Conservation (phyloP, 495 filamentous ascomycete genomes). For the Aspergillus cavernicola region DNA sequence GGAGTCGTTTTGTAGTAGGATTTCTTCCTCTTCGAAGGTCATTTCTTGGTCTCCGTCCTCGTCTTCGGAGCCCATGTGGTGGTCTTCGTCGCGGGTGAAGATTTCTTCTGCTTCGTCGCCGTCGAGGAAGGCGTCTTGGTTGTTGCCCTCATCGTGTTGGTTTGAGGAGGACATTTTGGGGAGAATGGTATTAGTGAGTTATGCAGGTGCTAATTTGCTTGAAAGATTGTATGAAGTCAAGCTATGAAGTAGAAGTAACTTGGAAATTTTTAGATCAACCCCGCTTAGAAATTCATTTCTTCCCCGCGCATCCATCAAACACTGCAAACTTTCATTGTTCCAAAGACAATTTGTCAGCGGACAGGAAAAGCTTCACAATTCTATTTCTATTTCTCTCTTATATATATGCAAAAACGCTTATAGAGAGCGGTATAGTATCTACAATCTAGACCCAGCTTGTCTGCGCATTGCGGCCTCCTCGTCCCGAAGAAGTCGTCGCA, state of each 20-base stretch:
- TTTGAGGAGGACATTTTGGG: constrained; percentile 43
- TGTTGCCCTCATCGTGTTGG: constrained; percentile 35
- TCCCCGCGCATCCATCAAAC: constrained; percentile 33
- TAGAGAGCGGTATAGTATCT: too few species aligned
- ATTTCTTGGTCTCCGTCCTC: constrained; percentile 54
- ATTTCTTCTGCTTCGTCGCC: constrained; percentile 71
- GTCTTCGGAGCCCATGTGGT: constrained; percentile 65
- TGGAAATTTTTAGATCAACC: constrained; percentile 21
- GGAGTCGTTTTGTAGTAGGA: constrained; percentile 83
- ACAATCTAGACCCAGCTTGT: constrained; percentile 57
- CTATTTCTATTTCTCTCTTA: too few species aligned
- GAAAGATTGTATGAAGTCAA: background rate
- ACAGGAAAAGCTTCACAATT: too few species aligned
- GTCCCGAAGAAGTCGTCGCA: constrained; percentile 76
- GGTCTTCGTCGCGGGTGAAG: constrained; percentile 63
- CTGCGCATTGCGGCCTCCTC: constrained; percentile 68
- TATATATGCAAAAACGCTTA: too few species aligned
- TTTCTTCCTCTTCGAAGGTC: constrained; percentile 64
- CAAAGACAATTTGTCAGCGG: background rate
- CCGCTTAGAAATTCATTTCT: constrained; percentile 43
- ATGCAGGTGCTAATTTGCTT: background rate
- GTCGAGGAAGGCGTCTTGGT: constrained; percentile 57
- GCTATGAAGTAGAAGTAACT: background rate
- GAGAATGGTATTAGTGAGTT: background rate
- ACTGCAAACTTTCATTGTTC: constrained; percentile 25